Conservation (phyloP, 2,329 filamentous ascomycete genomes). For the Pseudogymnoascus pannorum region DNA sequence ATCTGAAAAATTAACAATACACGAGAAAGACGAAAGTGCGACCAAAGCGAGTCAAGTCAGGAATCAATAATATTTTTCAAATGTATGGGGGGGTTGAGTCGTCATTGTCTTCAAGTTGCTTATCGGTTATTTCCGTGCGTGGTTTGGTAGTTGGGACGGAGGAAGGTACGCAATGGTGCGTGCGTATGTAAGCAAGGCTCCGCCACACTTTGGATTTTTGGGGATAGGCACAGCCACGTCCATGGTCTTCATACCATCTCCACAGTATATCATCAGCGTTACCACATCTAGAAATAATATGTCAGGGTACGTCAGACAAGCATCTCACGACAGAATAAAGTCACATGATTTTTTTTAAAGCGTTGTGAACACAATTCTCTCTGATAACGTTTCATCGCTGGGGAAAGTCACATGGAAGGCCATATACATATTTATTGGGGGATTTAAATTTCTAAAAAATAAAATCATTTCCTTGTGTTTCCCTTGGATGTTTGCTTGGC, state of each 20-base stretch:
- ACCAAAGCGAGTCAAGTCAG: conserved; percentile 3
- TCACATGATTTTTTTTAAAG: neutral
- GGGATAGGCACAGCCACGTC: conserved; percentile 3
- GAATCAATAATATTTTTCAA: conserved; percentile 9
- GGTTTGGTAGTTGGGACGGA: neutral
- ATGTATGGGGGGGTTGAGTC: conserved; percentile 6
- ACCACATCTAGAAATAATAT: neutral
- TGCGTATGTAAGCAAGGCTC: conserved; percentile 8
- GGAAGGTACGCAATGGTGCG: conserved; percentile 7
- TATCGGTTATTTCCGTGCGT: conserved; percentile 8
- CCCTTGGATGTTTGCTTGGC: too few species aligned
- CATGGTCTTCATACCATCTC: neutral
- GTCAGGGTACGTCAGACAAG: neutral
- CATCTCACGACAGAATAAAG: neutral
- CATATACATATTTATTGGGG: too few species aligned
- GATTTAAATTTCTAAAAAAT: too few species aligned
- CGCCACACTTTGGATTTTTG: conserved; percentile 1
- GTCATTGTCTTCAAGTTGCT: conserved; percentile 6
- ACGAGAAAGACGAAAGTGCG: neutral
- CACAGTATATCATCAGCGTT: neutral
- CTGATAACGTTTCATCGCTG: neutral
- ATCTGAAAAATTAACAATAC: neutral
- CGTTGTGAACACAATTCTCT: neutral
- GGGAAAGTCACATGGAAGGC: too few species aligned
- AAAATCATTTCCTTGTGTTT: too few species aligned